phyloP scores from a whole-genome alignment of 257 asterid genomes.

The Ocimum tenuiflorum region DNA sequence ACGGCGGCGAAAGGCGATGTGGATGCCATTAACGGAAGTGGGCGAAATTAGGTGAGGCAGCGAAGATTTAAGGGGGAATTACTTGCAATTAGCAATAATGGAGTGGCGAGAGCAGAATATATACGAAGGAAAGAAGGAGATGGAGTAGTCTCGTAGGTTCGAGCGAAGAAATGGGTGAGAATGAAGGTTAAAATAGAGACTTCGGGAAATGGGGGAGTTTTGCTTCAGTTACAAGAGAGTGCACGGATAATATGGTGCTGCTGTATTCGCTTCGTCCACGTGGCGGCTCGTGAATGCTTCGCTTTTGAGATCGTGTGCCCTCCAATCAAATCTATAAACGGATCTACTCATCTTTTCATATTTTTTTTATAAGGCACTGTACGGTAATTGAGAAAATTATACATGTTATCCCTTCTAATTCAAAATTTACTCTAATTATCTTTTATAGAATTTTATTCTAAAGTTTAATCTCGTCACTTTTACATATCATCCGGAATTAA shows the following conservation, averaged over 20 bases:
- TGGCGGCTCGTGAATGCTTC: slow-evolving; percentile 14
- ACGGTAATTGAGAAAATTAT: too few relatives aligned
- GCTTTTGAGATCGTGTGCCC: not conserved
- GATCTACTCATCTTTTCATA: too few relatives aligned
- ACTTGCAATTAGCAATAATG: not conserved
- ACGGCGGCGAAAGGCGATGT: slow-evolving; percentile 49
- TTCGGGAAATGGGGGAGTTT: slow-evolving; percentile 18
- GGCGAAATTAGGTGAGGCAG: not conserved
- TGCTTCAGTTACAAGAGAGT: slow-evolving; percentile 5
- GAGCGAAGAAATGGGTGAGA: slow-evolving; percentile 6
- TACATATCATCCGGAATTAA: too few relatives aligned
- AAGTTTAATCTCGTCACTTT: too few relatives aligned
- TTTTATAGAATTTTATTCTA: too few relatives aligned
- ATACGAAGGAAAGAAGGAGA: not conserved
- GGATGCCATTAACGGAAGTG: slow-evolving; percentile 40
- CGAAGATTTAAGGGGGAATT: not conserved
- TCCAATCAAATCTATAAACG: not conserved
- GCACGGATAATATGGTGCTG: not conserved
- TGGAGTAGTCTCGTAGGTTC: slow-evolving; percentile 43
- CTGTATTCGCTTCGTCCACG: slow-evolving; percentile 28
- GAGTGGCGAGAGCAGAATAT: slow-evolving; percentile 27
- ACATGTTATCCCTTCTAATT: too few relatives aligned
- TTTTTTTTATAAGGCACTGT: too few relatives aligned
- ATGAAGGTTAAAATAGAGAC: slow-evolving; percentile 22
- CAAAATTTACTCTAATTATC: too few relatives aligned